Percentiles rank a stretch among this genome's conserved stretches.
These are phyloP conservation scores for Phytophthora constricta DNA, from an alignment of 352 stramenopile genomes.

Conservation along the genomic window DNA sequence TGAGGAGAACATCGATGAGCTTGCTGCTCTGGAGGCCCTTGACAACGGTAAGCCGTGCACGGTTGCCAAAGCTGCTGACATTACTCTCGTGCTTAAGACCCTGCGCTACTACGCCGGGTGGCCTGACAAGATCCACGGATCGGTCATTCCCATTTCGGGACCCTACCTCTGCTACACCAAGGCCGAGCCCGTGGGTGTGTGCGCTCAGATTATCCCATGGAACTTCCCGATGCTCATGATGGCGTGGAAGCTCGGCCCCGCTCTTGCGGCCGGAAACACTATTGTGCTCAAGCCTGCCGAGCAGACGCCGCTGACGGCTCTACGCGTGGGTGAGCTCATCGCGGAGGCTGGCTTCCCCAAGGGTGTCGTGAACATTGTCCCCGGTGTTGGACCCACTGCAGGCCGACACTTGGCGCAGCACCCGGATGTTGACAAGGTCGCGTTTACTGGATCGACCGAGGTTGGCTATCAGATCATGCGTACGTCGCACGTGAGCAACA, in stretches of 20 bases:
- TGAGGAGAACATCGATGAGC: constrained; percentile 67
- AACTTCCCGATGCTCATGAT: constrained; percentile 98
- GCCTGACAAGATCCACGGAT: constrained; percentile 82
- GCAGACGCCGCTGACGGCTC: constrained; percentile 92
- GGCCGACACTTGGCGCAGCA: constrained; percentile 54
- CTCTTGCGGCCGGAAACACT: constrained; percentile 92
- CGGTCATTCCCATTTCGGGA: constrained; percentile 68
- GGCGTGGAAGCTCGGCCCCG: constrained; percentile 92
- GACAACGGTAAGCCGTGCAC: constrained; percentile 95
- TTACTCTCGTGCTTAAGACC: constrained; percentile 83
- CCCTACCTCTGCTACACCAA: constrained; percentile 71
- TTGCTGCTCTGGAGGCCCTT: constrained; percentile 89
- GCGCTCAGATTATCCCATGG: constrained; percentile 94
- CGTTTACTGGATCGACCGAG: constrained; percentile 76
- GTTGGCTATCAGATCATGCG: constrained; percentile 74
- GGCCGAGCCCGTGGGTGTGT: constrained; percentile 91
- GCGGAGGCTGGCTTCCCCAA: constrained; percentile 75
- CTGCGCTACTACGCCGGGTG: constrained; percentile 95
- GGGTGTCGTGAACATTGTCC: constrained; percentile 90
- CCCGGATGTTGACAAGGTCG: constrained; percentile 81
- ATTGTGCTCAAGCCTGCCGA: constrained; percentile 95
- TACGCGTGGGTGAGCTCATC: constrained; percentile 90
- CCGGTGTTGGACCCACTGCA: constrained; percentile 53
- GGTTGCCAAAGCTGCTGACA: constrained; percentile 89
- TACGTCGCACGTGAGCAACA: constrained; percentile 64